These are phyloP conservation scores for Paragyromitra xinjiangensis DNA, from an alignment of 495 filamentous ascomycete species.

Conservation along the genomic window DNA sequence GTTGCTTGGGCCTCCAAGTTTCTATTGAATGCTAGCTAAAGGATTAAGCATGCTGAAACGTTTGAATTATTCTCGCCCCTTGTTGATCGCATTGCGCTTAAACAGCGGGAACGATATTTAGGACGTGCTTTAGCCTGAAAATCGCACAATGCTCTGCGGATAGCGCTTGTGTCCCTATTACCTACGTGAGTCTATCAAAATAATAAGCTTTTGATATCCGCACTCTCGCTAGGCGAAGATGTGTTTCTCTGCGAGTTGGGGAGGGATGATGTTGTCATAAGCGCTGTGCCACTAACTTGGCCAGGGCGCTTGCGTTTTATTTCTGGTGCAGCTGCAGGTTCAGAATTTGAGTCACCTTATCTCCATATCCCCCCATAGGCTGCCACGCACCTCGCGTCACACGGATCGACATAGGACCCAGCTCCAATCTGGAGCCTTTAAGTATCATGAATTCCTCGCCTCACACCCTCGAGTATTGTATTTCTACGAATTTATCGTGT, in stretches of 20 bases:
- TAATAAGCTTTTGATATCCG: neutral
- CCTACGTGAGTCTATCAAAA: neutral
- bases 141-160: neutral
- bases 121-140: neutral
- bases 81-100: neutral
- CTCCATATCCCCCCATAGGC: neutral
- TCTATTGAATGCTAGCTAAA: too few relatives aligned
- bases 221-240: neutral
- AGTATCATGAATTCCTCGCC: constrained; percentile 8
- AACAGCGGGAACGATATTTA: neutral
- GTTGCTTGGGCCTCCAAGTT: too few relatives aligned
- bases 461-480: neutral
- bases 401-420: neutral
- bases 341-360: neutral
- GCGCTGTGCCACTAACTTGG: neutral
- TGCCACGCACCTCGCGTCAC: neutral
- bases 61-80: too few relatives aligned
- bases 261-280: neutral
- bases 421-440: constrained; percentile 15
- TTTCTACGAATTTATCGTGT: neutral
- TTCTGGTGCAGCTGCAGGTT: constrained; percentile 14
- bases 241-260: neutral
- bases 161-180: neutral
- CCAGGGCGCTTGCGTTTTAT: neutral
- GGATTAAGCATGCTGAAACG: too few relatives aligned